A percentile compares a stretch with the other conserved stretches of the same genome.
Evolutionary conservation across 73 alveolate species (phyloP).

Genomic region (Effrenium voratum): DNA sequence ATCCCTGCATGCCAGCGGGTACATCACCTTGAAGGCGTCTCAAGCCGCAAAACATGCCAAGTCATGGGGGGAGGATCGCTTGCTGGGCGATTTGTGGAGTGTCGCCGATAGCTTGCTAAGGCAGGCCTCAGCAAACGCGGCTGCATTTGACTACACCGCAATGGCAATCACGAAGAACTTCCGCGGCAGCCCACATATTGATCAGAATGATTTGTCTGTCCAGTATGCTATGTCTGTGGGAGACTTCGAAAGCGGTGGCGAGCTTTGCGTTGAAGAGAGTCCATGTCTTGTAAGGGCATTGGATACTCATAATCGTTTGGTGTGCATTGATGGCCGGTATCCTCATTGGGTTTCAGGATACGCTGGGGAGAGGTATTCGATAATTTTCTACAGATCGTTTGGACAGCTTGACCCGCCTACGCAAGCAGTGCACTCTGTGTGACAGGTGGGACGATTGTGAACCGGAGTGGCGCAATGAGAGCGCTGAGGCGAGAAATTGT

Average conservation of each 20-base stretch:
- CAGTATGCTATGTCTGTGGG: constrained; percentile 70
- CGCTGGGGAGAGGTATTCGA: constrained; percentile 34
- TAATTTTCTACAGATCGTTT: constrained; percentile 30
- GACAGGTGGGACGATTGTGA: not conserved
- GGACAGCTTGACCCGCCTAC: constrained; percentile 36
- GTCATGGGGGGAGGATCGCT: constrained; percentile 25
- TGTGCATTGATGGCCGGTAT: constrained; percentile 67
- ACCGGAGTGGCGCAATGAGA: no score
- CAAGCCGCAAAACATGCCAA: not conserved
- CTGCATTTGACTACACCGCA: constrained; percentile 38
- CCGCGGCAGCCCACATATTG: constrained; percentile 77
- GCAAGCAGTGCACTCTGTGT: constrained; percentile 47
- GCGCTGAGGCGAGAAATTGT: no score
- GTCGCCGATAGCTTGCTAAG: not conserved
- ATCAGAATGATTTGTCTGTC: constrained; percentile 68
- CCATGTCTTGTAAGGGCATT: not conserved
- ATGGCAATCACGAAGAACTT: constrained; percentile 79
- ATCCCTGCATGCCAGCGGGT: constrained; percentile 13
- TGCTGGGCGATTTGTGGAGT: constrained; percentile 3
- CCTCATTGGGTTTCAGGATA: constrained; percentile 86
- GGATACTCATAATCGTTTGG: constrained; percentile 67
- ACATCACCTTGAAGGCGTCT: constrained; percentile 12
- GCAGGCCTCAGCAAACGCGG: not conserved
- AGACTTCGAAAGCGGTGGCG: constrained; percentile 36
- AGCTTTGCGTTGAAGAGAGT: constrained; percentile 49